Percentiles rank a stretch among this genome's conserved stretches.
Conservation (phyloP, 768 basidiomycete genomes). For the Collybia nuda region DNA sequence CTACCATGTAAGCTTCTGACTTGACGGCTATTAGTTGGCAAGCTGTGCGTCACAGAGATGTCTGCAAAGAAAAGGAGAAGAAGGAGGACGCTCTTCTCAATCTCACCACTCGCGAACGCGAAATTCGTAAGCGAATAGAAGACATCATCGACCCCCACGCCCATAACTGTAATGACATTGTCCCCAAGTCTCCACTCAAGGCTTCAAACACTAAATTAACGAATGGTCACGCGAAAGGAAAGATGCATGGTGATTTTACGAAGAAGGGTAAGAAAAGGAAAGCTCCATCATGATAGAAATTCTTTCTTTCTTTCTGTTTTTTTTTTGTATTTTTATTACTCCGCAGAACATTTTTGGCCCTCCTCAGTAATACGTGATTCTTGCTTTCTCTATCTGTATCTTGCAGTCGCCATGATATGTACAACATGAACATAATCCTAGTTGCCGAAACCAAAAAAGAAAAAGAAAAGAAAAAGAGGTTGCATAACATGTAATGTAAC, state of each 20-base stretch:
- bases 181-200: slow-evolving; percentile 31
- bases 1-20: background rate
- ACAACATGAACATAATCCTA: no score
- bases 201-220: slow-evolving; percentile 35
- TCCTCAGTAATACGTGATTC: background rate
- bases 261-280: slow-evolving; percentile 64
- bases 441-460: no score
- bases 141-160: slow-evolving; percentile 60
- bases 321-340: slow-evolving; percentile 5
- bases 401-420: background rate
- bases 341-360: background rate
- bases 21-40: slow-evolving; percentile 60
- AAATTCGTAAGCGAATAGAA: slow-evolving; percentile 76
- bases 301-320: slow-evolving; percentile 6
- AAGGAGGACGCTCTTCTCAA: slow-evolving; percentile 66
- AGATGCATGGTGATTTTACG: slow-evolving; percentile 38
- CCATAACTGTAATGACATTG: slow-evolving; percentile 31
- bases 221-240: slow-evolving; percentile 48
- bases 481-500: slow-evolving; percentile 16
- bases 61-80: slow-evolving; percentile 73
- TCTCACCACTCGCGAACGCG: slow-evolving; percentile 74
- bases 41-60: slow-evolving; percentile 68
- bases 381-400: slow-evolving; percentile 7
- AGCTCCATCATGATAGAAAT: slow-evolving; percentile 30
- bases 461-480: no score